phyloP scores from a whole-genome alignment of 805 yeast genomes.

The Gaillardinia entomophila region DNA sequence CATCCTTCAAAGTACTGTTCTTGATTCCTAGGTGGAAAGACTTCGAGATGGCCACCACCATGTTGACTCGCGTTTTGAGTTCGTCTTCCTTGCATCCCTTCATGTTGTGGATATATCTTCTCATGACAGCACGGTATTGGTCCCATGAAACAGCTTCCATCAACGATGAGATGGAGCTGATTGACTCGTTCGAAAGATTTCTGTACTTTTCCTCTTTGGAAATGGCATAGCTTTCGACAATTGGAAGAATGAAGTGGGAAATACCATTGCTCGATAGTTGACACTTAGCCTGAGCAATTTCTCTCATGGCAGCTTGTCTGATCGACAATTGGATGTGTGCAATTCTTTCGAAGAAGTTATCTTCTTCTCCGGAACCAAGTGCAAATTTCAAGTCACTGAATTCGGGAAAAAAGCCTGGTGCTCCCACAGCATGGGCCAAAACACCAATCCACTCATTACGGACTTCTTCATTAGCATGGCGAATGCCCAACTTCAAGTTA shows the following conservation, averaged over 20 bases:
- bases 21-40: conserved; percentile 38
- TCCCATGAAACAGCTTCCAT: conserved; percentile 62
- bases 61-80: conserved; percentile 51
- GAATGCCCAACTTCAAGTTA: conserved; percentile 58
- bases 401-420: conserved; percentile 40
- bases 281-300: conserved; percentile 46
- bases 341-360: conserved; percentile 71
- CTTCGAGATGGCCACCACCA: conserved; percentile 53
- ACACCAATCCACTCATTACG: conserved; percentile 69
- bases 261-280: conserved; percentile 52
- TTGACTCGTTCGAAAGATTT: conserved; percentile 61
- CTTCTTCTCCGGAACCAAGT: conserved; percentile 30
- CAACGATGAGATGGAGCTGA: conserved; percentile 55
- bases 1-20: conserved; percentile 7
- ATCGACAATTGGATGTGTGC: conserved; percentile 80
- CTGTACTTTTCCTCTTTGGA: conserved; percentile 51
- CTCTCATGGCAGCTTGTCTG: conserved; percentile 76
- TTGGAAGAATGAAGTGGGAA: conserved; percentile 77
- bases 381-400: conserved; percentile 64
- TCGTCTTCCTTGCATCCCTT: conserved; percentile 30
- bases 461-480: conserved; percentile 51
- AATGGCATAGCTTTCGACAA: conserved; percentile 73
- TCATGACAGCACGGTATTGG: conserved; percentile 71
- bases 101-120: conserved; percentile 54
- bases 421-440: conserved; percentile 55